Evolutionary conservation across 495 filamentous ascomycete genomes (phyloP).

Genomic region (Parathielavia hyrcaniae): DNA sequence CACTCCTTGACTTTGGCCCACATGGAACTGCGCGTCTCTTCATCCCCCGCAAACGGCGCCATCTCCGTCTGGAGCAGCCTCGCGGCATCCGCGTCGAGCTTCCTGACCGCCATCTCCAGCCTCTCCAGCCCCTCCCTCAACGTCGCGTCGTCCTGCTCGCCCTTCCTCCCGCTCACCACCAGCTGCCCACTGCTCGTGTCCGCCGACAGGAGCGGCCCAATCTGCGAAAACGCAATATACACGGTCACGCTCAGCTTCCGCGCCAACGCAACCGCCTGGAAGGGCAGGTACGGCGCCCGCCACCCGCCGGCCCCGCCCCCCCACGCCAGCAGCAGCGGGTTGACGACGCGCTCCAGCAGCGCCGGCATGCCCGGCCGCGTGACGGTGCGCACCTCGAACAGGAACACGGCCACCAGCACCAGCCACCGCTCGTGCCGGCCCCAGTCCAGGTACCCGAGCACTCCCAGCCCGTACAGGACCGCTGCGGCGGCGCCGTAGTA

Average conservation of each 20-base stretch:
- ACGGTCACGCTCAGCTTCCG: conserved; percentile 71
- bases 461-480: conserved; percentile 60
- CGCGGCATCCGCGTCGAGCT: conserved; percentile 59
- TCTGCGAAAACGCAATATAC: conserved; percentile 86
- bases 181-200: conserved; percentile 28
- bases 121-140: conserved; percentile 49
- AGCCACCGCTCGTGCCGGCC: conserved; percentile 89
- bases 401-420: conserved; percentile 58
- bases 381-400: conserved; percentile 67
- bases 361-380: conserved; percentile 57
- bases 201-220: conserved; percentile 56
- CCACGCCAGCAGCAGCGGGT: conserved; percentile 52
- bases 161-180: conserved; percentile 24
- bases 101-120: conserved; percentile 48
- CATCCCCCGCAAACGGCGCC: conserved; percentile 73
- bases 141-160: conserved; percentile 33
- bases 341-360: conserved; percentile 53
- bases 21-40: conserved; percentile 51
- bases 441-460: conserved; percentile 76
- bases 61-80: conserved; percentile 70
- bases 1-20: conserved; percentile 67
- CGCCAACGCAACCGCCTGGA: conserved; percentile 73
- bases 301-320: too few species aligned
- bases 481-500: conserved; percentile 61
- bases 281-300: conserved; percentile 66